Conservation (phyloP, 2,329 filamentous ascomycete species). For the Trichoderma asperellum region DNA sequence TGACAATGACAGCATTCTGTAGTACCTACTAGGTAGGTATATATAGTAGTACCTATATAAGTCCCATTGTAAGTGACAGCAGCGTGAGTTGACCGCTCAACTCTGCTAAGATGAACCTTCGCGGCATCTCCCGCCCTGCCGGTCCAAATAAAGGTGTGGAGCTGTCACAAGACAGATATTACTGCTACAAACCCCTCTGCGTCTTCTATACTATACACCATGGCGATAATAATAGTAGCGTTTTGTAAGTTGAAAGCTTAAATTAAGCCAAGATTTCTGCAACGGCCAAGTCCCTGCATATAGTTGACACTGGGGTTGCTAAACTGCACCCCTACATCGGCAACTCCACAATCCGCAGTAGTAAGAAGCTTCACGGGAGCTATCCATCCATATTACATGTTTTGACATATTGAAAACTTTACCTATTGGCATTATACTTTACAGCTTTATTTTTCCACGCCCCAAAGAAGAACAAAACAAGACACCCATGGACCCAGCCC, state of each 20-base stretch:
- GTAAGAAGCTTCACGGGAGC: neutral
- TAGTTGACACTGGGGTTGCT: neutral
- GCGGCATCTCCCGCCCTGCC: conserved; percentile 8
- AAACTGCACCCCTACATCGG: too few relatives aligned
- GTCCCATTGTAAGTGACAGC: neutral
- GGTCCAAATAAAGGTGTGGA: neutral
- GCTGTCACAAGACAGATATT: neutral
- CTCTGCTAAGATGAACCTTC: neutral
- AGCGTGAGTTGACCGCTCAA: neutral
- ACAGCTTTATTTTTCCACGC: neutral
- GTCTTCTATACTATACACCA: neutral
- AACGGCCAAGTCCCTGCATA: neutral
- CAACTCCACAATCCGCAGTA: neutral
- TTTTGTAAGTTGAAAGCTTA: neutral
- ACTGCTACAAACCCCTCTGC: neutral
- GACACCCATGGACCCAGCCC: neutral
- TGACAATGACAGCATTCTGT: neutral
- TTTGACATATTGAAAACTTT: neutral
- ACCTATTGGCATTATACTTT: neutral
- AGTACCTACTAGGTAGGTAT: too few relatives aligned
- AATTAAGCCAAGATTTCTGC: neutral
- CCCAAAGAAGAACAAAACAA: neutral
- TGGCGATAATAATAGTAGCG: neutral
- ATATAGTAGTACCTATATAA: too few relatives aligned
- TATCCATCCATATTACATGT: neutral